phyloP scores from a whole-genome alignment of 108 stramenopile genomes.

The Skeletonema costatum region DNA sequence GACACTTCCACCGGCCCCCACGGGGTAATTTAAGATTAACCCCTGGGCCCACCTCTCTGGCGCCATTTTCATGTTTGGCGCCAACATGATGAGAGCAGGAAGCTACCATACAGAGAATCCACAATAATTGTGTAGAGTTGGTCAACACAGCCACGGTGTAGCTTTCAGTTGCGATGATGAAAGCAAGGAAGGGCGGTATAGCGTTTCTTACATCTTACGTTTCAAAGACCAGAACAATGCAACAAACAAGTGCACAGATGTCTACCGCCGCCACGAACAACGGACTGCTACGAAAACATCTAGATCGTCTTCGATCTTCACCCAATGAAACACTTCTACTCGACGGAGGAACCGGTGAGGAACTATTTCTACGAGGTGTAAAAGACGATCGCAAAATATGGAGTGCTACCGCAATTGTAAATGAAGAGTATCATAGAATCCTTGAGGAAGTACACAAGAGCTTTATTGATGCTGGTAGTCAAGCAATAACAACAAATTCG shows the following conservation, averaged over 20 bases:
- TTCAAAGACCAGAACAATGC: background rate
- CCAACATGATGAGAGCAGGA: too few species aligned
- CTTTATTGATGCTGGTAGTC: constrained; percentile 69
- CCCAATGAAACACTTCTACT: constrained; percentile 52
- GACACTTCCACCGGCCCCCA: too few species aligned
- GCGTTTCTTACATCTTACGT: background rate
- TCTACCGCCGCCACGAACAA: background rate
- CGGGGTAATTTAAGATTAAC: too few species aligned
- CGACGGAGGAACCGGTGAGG: constrained; percentile 88
- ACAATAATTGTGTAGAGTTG: too few species aligned
- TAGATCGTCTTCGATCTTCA: constrained; percentile 29
- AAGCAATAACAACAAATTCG: constrained; percentile 77
- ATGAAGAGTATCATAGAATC: constrained; percentile 57
- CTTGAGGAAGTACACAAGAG: constrained; percentile 68
- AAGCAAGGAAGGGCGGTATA: background rate
- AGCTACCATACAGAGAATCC: too few species aligned
- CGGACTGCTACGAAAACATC: constrained; percentile 10
- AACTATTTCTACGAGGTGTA: constrained; percentile 74
- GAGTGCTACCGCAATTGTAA: constrained; percentile 77
- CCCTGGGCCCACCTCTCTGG: too few species aligned
- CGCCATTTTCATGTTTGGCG: too few species aligned
- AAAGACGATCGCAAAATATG: constrained; percentile 83
- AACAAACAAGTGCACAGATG: background rate
- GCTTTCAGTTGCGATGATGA: background rate
- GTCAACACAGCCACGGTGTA: too few species aligned